These are phyloP conservation scores for Fusarium tanahbumbuense DNA, from an alignment of 2,329 filamentous ascomycete species.

Conservation along the genomic window DNA sequence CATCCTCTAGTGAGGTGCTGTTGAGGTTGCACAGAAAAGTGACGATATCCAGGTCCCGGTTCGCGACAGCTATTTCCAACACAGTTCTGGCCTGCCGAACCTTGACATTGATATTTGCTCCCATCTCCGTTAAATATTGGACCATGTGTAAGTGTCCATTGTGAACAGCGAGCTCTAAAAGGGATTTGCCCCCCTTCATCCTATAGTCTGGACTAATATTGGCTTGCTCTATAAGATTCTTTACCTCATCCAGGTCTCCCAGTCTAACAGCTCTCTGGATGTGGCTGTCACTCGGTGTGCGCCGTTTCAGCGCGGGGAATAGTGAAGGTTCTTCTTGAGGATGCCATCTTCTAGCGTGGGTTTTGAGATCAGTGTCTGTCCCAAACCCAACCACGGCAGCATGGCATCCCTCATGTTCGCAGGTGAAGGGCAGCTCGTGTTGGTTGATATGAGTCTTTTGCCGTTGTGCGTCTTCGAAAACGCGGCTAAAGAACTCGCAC, in stretches of 20 bases:
- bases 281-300: accelerated
- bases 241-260: neutral
- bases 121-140: neutral
- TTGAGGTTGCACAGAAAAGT: neutral
- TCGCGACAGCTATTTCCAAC: accelerated
- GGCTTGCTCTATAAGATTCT: accelerated
- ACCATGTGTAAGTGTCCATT: neutral
- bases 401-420: neutral
- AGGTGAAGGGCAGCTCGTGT: neutral
- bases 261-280: too few species aligned
- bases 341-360: neutral
- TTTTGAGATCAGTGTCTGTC: neutral
- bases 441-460: neutral
- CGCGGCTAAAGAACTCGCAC: neutral
- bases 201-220: neutral
- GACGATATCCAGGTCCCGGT: neutral
- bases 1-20: neutral
- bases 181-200: neutral
- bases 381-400: neutral
- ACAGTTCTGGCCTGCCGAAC: accelerated
- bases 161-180: neutral
- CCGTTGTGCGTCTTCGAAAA: neutral
- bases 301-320: neutral
- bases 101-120: neutral
- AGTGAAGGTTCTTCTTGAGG: neutral